phyloP scores from a whole-genome alignment of 352 stramenopile genomes.

The Pythium periplocum region DNA sequence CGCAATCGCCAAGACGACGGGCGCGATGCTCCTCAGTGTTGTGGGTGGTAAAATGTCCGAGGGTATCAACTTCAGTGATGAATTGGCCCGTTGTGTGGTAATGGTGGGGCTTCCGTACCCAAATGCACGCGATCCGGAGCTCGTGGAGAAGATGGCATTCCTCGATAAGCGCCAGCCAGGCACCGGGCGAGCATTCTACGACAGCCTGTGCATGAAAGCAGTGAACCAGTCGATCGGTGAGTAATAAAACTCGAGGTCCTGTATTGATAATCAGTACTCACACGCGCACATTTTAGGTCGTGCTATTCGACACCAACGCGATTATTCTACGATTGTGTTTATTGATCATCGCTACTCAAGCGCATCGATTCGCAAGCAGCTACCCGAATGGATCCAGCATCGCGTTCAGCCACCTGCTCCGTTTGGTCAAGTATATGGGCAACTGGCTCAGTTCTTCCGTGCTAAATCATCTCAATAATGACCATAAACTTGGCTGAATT shows the following conservation, averaged over 20 bases:
- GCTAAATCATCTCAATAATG: constrained; percentile 19
- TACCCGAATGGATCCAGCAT: constrained; percentile 82
- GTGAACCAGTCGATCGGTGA: constrained; percentile 99
- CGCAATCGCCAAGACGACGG: constrained; percentile 15
- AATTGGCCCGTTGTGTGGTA: constrained; percentile 95
- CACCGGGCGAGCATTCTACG: constrained; percentile 91
- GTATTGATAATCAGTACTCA: too few species aligned
- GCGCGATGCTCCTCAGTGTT: constrained; percentile 93
- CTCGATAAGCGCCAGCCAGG: constrained; percentile 64
- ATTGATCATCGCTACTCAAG: constrained; percentile 93
- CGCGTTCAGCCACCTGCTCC: constrained; percentile 52
- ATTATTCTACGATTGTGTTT: constrained; percentile 97
- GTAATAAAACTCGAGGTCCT: constrained; percentile 1
- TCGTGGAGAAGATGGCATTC: constrained; percentile 97
- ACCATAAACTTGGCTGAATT: constrained; percentile 6
- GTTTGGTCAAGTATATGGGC: constrained; percentile 68
- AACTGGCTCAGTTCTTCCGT: constrained; percentile 79
- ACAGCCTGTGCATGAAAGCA: constrained; percentile 98
- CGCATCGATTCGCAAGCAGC: constrained; percentile 43
- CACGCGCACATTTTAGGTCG: constrained; percentile 36
- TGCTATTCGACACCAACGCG: constrained; percentile 96
- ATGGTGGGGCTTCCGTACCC: constrained; percentile 98
- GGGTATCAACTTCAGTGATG: constrained; percentile 99
- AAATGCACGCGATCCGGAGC: constrained; percentile 93
- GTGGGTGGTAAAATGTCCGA: constrained; percentile 99